Base-by-base conservation (phyloP, 2,329 filamentous ascomycete genomes). In the Hymenoscyphus linearis region DNA sequence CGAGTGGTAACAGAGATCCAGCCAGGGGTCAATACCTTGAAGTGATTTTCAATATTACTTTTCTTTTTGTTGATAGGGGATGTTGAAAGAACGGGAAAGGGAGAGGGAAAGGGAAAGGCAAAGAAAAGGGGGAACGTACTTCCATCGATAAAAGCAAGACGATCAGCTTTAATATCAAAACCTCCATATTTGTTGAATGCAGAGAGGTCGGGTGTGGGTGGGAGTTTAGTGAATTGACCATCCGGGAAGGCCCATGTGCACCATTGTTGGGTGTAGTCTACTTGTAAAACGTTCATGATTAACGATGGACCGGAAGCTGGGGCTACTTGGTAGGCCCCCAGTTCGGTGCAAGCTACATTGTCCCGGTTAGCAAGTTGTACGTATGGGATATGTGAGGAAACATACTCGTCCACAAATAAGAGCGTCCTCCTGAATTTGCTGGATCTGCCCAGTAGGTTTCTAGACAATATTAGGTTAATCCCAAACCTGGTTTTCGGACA, bases 211-310 rank as follows among this genome's bases (percentile, higher is more conserved):
- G 80, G 80, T 0, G 71, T 74, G 0, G 73, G 44, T 0, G 80
- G 78, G 25, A 82, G 76, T 34, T 67, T 65, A 64, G 79, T 81
- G 70, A 77, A 74, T 27, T 74, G 58, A 0, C 80, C 80, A 1
- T 73, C 62, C 0, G 79, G 77, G 64, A 82, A 83, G 1, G 80
- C 79, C 79, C 80, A 80, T n/a, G 67, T 76, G 65, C 81, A 83
- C 80, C 80, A 83, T 69, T 82, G 65, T 66, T 70, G 67, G 2
- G 80, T 82, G 69, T 83, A 83, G 47, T 76, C 72, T 9, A 74
- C 74, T 55, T 80, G 74, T 4, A 83, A 65, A 0, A 78, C 77
- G 5, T 78, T 75, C 1, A 79, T 80, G 18, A 83, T 72, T 2
- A 83, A 72, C 1, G 75, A 75, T 0, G 79, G 79, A 0, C 76